Conservation (phyloP, 148 eudicot genomes). For the Polygonum aviculare region DNA sequence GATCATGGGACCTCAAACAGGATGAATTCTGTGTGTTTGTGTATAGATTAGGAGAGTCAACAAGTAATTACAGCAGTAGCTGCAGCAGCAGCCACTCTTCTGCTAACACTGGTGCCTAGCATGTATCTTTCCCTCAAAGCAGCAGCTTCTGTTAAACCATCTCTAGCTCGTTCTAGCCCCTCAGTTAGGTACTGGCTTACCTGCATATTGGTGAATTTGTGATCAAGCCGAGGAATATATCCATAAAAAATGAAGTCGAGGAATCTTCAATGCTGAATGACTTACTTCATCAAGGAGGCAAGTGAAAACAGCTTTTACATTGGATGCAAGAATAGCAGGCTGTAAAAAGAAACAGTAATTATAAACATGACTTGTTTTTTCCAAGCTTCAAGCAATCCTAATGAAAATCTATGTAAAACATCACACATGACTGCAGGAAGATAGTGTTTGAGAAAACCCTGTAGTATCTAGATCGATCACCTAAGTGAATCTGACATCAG, state of each 20-base stretch:
- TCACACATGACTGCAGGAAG: not conserved
- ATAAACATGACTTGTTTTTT: not conserved
- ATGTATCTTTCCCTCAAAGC: constrained; percentile 86
- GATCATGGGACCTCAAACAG: not conserved
- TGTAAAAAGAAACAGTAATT: constrained; percentile 29
- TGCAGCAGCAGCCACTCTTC: constrained; percentile 98
- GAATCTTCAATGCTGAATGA: not conserved
- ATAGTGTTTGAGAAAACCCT: not conserved
- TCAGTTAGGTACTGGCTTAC: constrained; percentile 85
- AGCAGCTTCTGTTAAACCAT: constrained; percentile 91
- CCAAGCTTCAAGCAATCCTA: not conserved
- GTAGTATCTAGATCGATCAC: not conserved
- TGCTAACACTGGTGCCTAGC: constrained; percentile 70
- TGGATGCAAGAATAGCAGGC: constrained; percentile 88
- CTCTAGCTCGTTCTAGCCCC: constrained; percentile 91
- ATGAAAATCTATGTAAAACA: not conserved
- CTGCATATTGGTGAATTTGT: constrained; percentile 23
- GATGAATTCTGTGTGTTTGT: not conserved
- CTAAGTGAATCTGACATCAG: not conserved
- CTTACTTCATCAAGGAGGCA: constrained; percentile 96
- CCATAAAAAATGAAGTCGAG: not conserved
- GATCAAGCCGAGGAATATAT: not conserved
- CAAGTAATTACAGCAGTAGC: constrained; percentile 84
- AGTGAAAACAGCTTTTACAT: constrained; percentile 80
- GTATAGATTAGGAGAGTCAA: constrained; percentile 5